Evolutionary conservation across 1,284 basidiomycete genomes (phyloP), one percentile per base, ranked within the genome.

Genomic region (Apiotrichum laibachii): DNA sequence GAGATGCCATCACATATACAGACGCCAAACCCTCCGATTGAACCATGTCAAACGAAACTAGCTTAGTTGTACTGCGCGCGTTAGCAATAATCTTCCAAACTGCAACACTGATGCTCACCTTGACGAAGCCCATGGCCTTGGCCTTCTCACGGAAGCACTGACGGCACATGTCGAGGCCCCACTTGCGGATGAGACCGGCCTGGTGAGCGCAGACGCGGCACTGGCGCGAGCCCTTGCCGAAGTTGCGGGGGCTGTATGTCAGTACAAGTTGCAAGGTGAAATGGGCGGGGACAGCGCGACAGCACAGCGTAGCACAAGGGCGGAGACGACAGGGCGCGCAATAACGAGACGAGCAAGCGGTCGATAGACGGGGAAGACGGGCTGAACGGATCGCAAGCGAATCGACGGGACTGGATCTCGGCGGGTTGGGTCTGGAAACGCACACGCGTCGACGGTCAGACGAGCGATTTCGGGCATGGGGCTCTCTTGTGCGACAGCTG

Each of bases 111-210:
- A n/a, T 50, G 71, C 84, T 70, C 70, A 92, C 92, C 90, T 96
- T 96, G 79, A 85, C 82, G 85, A 96, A 96, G 66, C 92, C 93
- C 76, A 96, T 95, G 67, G 88, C 88, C 72, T 86, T 85, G 64
- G 90, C 70, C 75, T 93, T 93, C 84, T 96, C 93, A 73, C 93
- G 89, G 89, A 96, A 96, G 82, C 92, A 96, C 82, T 96, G 92
- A 80, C 92, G 89, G 84, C 92, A 96, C 72, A 95, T 88, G 82
- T 95, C 90, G 74, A 96, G 86, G 61, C 92, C 91, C 82, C 55
- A 62, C 61, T 62, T 59, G 55, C 80, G 89, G 81, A 97, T 92
- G 79, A 96, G 86, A 88, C 92, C 92, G 73, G 92, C 92, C 80
- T 90, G 89, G 82, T 97, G 92, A 51, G 90, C 88, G 78, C 92